A percentile compares a stretch with the other conserved stretches of the same genome.
phyloP scores from a whole-genome alignment of 768 basidiomycete genomes.

The Leccinum variicolor region DNA sequence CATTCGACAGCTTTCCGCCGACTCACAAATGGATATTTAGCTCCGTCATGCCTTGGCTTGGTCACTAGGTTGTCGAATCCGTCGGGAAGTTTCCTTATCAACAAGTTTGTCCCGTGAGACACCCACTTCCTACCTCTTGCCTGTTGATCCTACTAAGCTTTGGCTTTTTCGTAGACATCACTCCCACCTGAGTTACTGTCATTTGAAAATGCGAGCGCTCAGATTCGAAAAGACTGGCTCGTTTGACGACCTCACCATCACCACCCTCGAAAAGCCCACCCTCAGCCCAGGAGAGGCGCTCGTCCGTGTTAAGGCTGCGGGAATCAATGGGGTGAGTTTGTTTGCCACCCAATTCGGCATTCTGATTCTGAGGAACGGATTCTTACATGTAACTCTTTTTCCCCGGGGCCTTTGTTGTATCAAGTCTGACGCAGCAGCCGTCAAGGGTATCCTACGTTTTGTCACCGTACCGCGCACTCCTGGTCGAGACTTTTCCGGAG shows the following conservation, averaged over 20 bases:
- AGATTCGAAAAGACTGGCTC: constrained; percentile 32
- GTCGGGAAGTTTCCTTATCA: background rate
- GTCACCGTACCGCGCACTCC: constrained; percentile 31
- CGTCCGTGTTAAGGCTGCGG: constrained; percentile 31
- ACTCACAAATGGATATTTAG: background rate
- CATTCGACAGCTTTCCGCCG: background rate
- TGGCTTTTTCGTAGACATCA: background rate
- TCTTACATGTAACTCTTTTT: background rate
- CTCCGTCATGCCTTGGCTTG: background rate
- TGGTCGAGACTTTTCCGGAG: constrained; percentile 34
- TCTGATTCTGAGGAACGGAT: background rate
- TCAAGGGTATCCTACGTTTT: constrained; percentile 28
- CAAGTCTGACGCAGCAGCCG: constrained; percentile 30
- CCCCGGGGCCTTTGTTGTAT: too few species aligned
- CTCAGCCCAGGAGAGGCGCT: constrained; percentile 33
- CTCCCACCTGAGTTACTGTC: background rate
- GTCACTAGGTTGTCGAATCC: background rate
- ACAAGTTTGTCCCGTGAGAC: constrained; percentile 4
- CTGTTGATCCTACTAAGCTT: background rate
- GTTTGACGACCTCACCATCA: constrained; percentile 23
- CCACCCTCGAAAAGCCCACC: constrained; percentile 23
- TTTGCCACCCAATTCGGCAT: background rate
- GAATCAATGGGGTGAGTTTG: constrained; percentile 31
- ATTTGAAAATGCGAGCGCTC: constrained; percentile 30
- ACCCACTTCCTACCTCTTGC: background rate